phyloP scores from a whole-genome alignment of 2,329 filamentous ascomycete species.

The Metarhizium sp. region DNA sequence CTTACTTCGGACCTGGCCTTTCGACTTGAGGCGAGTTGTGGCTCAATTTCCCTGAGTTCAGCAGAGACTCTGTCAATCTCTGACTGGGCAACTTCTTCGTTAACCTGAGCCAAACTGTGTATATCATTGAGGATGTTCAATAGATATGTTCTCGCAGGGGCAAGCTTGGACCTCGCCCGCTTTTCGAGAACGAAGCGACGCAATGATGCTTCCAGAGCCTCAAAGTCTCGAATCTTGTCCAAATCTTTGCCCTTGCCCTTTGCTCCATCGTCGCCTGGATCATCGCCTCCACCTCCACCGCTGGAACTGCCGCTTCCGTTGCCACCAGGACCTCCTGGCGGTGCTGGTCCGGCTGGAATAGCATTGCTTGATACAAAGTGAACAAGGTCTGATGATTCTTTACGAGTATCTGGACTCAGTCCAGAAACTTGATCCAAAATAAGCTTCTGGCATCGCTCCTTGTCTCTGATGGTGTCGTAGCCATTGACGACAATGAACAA shows the following conservation, averaged over 20 bases:
- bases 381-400: conserved; percentile 85
- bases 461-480: conserved; percentile 88
- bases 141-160: conserved; percentile 90
- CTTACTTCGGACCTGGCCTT: conserved; percentile 71
- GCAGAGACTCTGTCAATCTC: conserved; percentile 76
- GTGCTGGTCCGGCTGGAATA: conserved; percentile 61
- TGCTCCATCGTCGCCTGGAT: not conserved
- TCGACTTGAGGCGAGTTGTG: conserved; percentile 73
- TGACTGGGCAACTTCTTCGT: conserved; percentile 74
- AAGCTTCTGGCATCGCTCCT: conserved; percentile 82
- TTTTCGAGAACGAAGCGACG: conserved; percentile 94
- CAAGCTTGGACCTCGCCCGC: conserved; percentile 86
- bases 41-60: conserved; percentile 76
- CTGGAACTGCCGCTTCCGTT: conserved; percentile 43
- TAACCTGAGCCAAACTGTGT: conserved; percentile 72
- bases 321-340: conserved; percentile 45
- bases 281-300: conserved; percentile 46
- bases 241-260: conserved; percentile 70
- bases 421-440: conserved; percentile 82
- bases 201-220: conserved; percentile 78
- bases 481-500: conserved; percentile 99
- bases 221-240: conserved; percentile 83
- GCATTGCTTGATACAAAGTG: conserved; percentile 98
- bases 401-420: conserved; percentile 86
- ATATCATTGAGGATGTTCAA: conserved; percentile 88